Evolutionary conservation across 352 stramenopile species (phyloP).

Genomic region (Phytophthora sansomeana): DNA sequence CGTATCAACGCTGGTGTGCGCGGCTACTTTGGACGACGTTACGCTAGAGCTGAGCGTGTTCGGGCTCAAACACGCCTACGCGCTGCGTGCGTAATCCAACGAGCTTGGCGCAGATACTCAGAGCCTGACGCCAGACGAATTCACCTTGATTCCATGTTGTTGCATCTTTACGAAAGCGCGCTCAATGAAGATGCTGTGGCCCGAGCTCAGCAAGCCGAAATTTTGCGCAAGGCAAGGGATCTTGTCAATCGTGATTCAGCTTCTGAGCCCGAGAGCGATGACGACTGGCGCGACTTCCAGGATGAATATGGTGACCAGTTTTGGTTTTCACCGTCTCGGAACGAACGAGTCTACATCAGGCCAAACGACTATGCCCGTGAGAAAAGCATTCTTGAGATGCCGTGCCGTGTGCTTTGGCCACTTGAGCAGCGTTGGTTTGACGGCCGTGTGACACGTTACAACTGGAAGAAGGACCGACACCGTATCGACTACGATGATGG

Average conservation of each 20-base stretch:
- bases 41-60: constrained; percentile 50
- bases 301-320: constrained; percentile 73
- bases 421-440: constrained; percentile 83
- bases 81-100: constrained; percentile 63
- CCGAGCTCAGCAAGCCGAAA: constrained; percentile 47
- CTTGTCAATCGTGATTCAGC: constrained; percentile 72
- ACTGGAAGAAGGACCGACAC: constrained; percentile 72
- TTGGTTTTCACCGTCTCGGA: constrained; percentile 84
- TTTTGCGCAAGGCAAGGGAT: constrained; percentile 57
- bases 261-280: constrained; percentile 76
- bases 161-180: constrained; percentile 56
- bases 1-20: constrained; percentile 69
- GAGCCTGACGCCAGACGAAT: constrained; percentile 52
- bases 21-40: constrained; percentile 65
- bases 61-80: constrained; percentile 40
- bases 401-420: constrained; percentile 75
- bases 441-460: constrained; percentile 59
- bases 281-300: constrained; percentile 80
- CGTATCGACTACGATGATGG: constrained; percentile 79
- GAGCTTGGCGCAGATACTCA: constrained; percentile 55
- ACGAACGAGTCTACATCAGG: constrained; percentile 63
- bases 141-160: constrained; percentile 58
- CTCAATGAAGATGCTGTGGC: constrained; percentile 56
- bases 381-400: constrained; percentile 64
- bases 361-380: constrained; percentile 70